Percentiles rank a stretch among this genome's conserved stretches.
Evolutionary conservation across 495 filamentous ascomycete species (phyloP).

Genomic region (Aspergillus avenaceus): DNA sequence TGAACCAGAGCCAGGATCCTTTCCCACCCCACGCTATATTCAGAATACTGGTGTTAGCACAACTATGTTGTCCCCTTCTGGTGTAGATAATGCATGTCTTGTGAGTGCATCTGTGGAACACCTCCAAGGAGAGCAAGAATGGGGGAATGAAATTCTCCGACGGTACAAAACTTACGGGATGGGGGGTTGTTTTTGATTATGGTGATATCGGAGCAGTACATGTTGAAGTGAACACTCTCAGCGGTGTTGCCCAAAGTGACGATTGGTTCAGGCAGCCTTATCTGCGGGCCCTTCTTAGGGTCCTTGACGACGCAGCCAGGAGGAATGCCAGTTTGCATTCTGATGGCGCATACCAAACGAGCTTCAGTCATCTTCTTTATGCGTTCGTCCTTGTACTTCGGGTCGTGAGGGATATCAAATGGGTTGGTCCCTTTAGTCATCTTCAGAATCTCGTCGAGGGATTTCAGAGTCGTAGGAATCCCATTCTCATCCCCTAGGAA

Average conservation of each 20-base stretch:
- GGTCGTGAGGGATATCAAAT: not conserved
- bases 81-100: too few relatives aligned
- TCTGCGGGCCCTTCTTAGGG: not conserved
- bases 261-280: not conserved
- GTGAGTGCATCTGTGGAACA: too few relatives aligned
- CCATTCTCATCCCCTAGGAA: constrained; percentile 1
- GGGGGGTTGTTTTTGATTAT: not conserved
- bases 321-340: constrained; percentile 5
- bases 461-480: not conserved
- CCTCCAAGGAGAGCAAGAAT: too few relatives aligned
- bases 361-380: not conserved
- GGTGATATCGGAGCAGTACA: constrained; percentile 3
- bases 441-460: constrained; percentile 2
- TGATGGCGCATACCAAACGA: not conserved
- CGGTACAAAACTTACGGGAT: too few relatives aligned
- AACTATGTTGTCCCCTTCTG: too few relatives aligned
- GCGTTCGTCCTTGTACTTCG: not conserved
- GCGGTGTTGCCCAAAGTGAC: constrained; percentile 1
- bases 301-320: not conserved
- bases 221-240: constrained; percentile 1
- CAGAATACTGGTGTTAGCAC: too few relatives aligned
- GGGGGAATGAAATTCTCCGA: too few relatives aligned
- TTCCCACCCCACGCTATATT: too few relatives aligned
- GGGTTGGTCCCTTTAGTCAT: not conserved
- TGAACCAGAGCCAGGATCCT: not conserved